These are phyloP conservation scores for Cladobotryum mycophilum DNA, from an alignment of 2,329 filamentous ascomycete genomes.

Conservation along the genomic window DNA sequence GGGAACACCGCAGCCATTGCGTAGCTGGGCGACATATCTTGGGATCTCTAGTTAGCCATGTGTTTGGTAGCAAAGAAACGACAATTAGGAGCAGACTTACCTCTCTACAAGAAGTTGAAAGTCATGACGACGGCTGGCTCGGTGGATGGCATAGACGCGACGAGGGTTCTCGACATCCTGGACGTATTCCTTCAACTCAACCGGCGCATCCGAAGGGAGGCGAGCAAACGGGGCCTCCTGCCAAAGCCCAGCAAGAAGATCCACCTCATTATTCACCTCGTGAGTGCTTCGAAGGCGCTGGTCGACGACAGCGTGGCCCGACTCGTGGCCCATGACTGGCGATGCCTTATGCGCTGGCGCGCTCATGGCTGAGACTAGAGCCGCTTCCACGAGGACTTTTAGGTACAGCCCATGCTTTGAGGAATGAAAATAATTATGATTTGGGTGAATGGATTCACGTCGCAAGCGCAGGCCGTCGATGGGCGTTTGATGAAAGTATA, in stretches of 20 bases:
- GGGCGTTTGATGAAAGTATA: background rate
- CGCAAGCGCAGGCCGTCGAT: background rate
- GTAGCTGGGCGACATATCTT: conserved; percentile 76
- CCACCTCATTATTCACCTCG: conserved; percentile 32
- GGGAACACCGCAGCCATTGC: conserved; percentile 66
- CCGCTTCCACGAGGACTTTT: conserved; percentile 5
- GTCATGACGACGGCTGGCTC: conserved; percentile 53
- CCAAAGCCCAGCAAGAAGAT: conserved; percentile 54
- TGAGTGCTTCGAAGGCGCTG: conserved; percentile 11
- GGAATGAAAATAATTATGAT: background rate
- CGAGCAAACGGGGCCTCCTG: conserved; percentile 53
- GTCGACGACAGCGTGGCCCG: conserved; percentile 7
- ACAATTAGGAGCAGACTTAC: conserved; percentile 33
- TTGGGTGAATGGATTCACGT: too few relatives aligned
- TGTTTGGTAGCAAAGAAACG: background rate
- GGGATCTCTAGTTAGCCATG: background rate
- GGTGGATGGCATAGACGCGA: conserved; percentile 54
- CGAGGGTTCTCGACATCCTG: conserved; percentile 56
- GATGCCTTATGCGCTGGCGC: conserved; percentile 13
- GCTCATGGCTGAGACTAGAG: conserved; percentile 14
- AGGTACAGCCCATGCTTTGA: conserved; percentile 9
- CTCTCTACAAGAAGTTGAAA: conserved; percentile 63
- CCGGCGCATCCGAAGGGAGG: conserved; percentile 54
- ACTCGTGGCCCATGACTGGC: conserved; percentile 10
- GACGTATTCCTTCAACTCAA: conserved; percentile 48